These are phyloP conservation scores for Neolentinus lepideus DNA, from an alignment of 1,284 basidiomycete species.

Conservation along the genomic window DNA sequence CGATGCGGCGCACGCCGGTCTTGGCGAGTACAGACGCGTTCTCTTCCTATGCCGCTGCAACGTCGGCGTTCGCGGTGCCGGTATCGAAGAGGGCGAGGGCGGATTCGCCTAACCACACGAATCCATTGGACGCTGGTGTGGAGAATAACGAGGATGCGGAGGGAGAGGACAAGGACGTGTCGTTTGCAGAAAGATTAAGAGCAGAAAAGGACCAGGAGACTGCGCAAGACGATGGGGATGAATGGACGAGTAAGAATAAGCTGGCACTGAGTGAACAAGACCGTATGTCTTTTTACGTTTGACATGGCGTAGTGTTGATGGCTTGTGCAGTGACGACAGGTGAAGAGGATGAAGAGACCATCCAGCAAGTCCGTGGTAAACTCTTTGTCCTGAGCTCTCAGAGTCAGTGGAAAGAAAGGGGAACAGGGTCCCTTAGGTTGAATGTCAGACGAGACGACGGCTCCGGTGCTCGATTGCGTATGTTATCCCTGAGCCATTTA, in stretches of 20 bases:
- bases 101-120: slow-evolving; percentile 16
- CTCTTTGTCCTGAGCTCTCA: slow-evolving; percentile 66
- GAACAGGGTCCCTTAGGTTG: slow-evolving; percentile 76
- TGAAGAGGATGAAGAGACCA: slow-evolving; percentile 86
- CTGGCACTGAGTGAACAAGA: slow-evolving; percentile 60
- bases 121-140: slow-evolving; percentile 8
- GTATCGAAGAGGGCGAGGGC: slow-evolving; percentile 44
- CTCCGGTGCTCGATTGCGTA: slow-evolving; percentile 70
- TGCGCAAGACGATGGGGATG: slow-evolving; percentile 45
- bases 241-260: slow-evolving; percentile 37
- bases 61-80: slow-evolving; percentile 43
- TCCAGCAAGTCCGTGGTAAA: slow-evolving; percentile 83
- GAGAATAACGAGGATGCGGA: slow-evolving; percentile 22
- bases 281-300: slow-evolving; percentile 34
- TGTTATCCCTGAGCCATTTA: slow-evolving; percentile 16
- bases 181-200: slow-evolving; percentile 58
- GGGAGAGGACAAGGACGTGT: slow-evolving; percentile 29
- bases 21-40: slow-evolving; percentile 42
- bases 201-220: slow-evolving; percentile 33
- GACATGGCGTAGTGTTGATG: not conserved
- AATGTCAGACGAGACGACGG: slow-evolving; percentile 71
- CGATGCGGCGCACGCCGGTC: slow-evolving; percentile 13
- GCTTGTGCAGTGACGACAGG: slow-evolving; percentile 68
- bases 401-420: slow-evolving; percentile 82
- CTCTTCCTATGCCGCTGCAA: slow-evolving; percentile 48